These are phyloP conservation scores for Mycena pura DNA, from an alignment of 768 basidiomycete species.

Conservation along the genomic window DNA sequence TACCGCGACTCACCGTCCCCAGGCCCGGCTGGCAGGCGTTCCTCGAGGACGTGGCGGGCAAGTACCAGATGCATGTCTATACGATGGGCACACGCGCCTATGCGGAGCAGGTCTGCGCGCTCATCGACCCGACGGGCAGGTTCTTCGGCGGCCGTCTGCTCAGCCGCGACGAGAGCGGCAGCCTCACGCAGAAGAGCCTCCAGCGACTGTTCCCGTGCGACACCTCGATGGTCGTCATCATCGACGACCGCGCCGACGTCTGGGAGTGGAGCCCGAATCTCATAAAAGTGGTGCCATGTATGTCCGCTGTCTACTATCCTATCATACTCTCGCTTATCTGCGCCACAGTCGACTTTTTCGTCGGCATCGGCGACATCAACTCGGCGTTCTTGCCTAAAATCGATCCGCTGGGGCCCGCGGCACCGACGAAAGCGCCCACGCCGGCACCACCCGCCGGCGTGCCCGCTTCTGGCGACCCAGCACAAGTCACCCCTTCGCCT, in stretches of 20 bases:
- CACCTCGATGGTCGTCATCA: conserved; percentile 98
- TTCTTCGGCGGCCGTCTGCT: conserved; percentile 89
- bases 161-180: conserved; percentile 95
- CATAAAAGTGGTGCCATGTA: conserved; percentile 96
- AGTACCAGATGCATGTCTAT: conserved; percentile 99
- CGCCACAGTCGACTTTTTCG: conserved; percentile 97
- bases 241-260: conserved; percentile 97
- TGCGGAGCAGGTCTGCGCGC: conserved; percentile 92
- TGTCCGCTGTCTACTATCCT: conserved; percentile 26
- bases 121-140: conserved; percentile 88
- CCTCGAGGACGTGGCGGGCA: conserved; percentile 68
- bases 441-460: conserved; percentile 27
- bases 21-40: conserved; percentile 88
- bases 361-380: conserved; percentile 98
- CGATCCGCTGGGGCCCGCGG: conserved; percentile 54
- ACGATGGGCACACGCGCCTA: conserved; percentile 99
- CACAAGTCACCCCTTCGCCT: conserved; percentile 10
- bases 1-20: conserved; percentile 22
- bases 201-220: conserved; percentile 95
- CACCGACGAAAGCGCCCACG: conserved; percentile 26
- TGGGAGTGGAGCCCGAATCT: conserved; percentile 99
- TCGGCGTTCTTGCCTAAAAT: conserved; percentile 89
- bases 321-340: conserved; percentile 21
- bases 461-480: conserved; percentile 37
- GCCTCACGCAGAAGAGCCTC: conserved; percentile 90